These are phyloP conservation scores for Leucosporidium scottii DNA, from an alignment of 768 basidiomycete genomes.

Conservation along the genomic window DNA sequence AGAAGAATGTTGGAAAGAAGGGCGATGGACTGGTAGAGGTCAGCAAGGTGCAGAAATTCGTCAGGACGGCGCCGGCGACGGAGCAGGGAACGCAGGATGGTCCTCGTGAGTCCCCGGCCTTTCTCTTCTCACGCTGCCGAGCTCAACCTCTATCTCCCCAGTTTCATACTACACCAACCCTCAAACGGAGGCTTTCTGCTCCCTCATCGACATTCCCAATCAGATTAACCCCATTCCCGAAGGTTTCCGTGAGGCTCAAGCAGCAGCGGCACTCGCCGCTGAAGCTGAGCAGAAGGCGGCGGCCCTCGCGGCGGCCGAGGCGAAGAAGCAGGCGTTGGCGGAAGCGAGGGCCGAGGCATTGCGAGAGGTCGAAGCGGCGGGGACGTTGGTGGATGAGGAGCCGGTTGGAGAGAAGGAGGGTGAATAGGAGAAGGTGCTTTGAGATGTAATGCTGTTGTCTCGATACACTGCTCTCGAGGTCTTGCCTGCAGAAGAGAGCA, in stretches of 20 bases:
- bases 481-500: too few species aligned
- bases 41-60: slow-evolving; percentile 59
- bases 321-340: slow-evolving; percentile 17
- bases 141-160: slow-evolving; percentile 38
- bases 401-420: not conserved
- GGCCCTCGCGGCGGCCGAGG: not conserved
- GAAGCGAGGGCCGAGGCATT: slow-evolving; percentile 2
- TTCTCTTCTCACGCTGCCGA: not conserved
- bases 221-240: slow-evolving; percentile 52
- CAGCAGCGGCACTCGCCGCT: not conserved
- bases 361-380: slow-evolving; percentile 3
- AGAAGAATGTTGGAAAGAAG: slow-evolving; percentile 38
- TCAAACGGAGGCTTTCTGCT: slow-evolving; percentile 79
- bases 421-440: not conserved
- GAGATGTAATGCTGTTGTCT: too few species aligned
- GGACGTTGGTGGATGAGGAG: slow-evolving; percentile 17
- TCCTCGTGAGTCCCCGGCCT: slow-evolving; percentile 40
- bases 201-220: slow-evolving; percentile 70
- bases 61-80: slow-evolving; percentile 49
- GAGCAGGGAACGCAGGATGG: slow-evolving; percentile 43
- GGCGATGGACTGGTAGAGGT: slow-evolving; percentile 45
- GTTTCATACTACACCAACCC: slow-evolving; percentile 76
- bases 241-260: slow-evolving; percentile 20
- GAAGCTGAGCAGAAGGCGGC: not conserved
- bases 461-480: too few species aligned